Evolutionary conservation across 768 basidiomycete genomes (phyloP), one percentile per base, ranked within the genome.

Genomic region (Kwoniella mangroviensis): DNA sequence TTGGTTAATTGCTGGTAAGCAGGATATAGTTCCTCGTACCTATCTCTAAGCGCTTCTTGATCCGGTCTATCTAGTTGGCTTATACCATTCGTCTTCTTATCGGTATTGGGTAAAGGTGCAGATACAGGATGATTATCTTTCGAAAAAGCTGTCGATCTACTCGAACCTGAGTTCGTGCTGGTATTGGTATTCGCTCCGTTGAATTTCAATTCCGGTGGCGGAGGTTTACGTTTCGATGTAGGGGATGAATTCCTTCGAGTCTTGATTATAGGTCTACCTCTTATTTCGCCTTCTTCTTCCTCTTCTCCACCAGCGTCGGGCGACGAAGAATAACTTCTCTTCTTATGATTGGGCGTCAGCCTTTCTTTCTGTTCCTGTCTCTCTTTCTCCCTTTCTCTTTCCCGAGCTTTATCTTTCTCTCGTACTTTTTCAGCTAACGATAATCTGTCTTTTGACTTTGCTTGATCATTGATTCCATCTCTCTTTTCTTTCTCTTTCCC

Each of bases 11-110:
- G 65, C 60, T 77, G 69, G 70, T 80, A 78, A 0, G 73, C 75
- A 9, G 73, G 73, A 52, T 68, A 78, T 1, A 80, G 71, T 63
- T 77, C 75, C 61, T 78, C 79, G 57, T 80, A 80, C 22, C 77
- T 21, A 42, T 76, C 75, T 24, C 79, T 42, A 43, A 79, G 65
- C 1, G 41, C 34, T 24, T 74, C 75, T 17, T 71, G 66, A 41
- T 76, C 73, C 6, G 43, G 53, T 42, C 42, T 19, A 34, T n/a
- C 22, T 21, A 15, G 49, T 24, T 40, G 24, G 11, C 3, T 2
- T 21, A 49, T 54, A 24, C 17, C 43, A 11, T 34, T 52, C 62
- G 63, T 52, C n/a, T 17, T 53, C 52, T 61, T 24, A 1, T 34
- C 26, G 26, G 34, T 11, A 15, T 24, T 28, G 19, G 65, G 56